Evolutionary conservation across 2,329 filamentous ascomycete species (phyloP).

Genomic region (Apiospora hydei): DNA sequence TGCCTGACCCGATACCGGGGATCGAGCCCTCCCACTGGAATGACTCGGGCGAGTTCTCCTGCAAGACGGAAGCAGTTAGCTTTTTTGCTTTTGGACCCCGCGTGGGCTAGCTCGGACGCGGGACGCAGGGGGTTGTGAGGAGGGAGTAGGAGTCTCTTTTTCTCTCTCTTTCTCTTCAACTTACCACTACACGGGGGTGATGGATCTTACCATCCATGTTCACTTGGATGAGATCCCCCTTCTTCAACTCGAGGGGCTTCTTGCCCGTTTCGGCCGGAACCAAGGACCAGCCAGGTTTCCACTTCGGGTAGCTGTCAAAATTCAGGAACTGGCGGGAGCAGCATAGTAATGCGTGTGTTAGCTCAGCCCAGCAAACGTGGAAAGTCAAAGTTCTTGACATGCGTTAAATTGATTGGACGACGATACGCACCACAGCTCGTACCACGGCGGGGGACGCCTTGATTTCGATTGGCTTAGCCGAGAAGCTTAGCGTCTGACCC

Average conservation of each 20-base stretch:
- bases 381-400: no score
- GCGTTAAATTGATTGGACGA: neutral
- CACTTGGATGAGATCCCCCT: neutral
- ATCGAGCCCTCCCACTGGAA: slow-evolving; percentile 10
- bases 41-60: slow-evolving; percentile 15
- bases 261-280: neutral
- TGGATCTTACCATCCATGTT: neutral
- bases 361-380: neutral
- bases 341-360: neutral
- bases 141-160: neutral
- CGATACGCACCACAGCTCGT: slow-evolving; percentile 15
- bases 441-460: slow-evolving; percentile 22
- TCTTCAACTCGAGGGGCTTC: neutral
- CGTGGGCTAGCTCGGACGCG: no score
- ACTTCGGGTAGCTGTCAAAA: neutral
- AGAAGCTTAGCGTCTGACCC: slow-evolving; percentile 11
- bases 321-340: slow-evolving; percentile 4
- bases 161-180: neutral
- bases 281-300: slow-evolving; percentile 1
- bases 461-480: slow-evolving; percentile 22
- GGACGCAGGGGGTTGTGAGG: neutral
- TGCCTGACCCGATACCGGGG: neutral
- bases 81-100: neutral
- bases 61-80: neutral
- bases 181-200: neutral